Conservation (phyloP, 371 early-diverging fungal species). For the Apophysomyces elegans region DNA sequence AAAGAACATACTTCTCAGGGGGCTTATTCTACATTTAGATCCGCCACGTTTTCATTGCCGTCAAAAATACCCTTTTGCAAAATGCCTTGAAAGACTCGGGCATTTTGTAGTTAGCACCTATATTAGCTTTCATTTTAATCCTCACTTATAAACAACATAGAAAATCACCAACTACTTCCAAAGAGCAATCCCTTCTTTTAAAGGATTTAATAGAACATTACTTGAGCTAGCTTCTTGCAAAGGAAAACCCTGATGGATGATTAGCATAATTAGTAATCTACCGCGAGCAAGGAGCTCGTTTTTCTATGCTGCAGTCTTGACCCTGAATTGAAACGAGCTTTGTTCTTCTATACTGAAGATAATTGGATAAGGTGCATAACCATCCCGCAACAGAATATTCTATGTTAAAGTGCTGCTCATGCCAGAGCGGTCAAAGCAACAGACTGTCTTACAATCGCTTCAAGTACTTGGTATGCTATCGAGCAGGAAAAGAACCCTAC, state of each 20-base stretch:
- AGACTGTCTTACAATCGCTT: no score
- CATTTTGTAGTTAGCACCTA: conserved; percentile 39
- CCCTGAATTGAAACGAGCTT: no score
- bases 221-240: not conserved
- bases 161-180: not conserved
- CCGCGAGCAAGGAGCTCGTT: not conserved
- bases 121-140: conserved; percentile 4
- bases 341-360: no score
- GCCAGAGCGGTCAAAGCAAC: no score
- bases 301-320: not conserved
- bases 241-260: conserved; percentile 4
- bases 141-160: conserved; percentile 10
- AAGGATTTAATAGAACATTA: not conserved
- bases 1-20: not conserved
- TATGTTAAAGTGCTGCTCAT: no score
- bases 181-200: not conserved
- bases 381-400: no score
- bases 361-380: no score
- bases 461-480: no score
- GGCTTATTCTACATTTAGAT: conserved; percentile 9
- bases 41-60: conserved; percentile 65
- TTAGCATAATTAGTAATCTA: not conserved
- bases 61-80: conserved; percentile 69
- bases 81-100: conserved; percentile 63
- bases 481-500: no score